Evolutionary conservation across 2,329 filamentous ascomycete genomes (phyloP).

Genomic region (Pseudogymnoascus destructans): DNA sequence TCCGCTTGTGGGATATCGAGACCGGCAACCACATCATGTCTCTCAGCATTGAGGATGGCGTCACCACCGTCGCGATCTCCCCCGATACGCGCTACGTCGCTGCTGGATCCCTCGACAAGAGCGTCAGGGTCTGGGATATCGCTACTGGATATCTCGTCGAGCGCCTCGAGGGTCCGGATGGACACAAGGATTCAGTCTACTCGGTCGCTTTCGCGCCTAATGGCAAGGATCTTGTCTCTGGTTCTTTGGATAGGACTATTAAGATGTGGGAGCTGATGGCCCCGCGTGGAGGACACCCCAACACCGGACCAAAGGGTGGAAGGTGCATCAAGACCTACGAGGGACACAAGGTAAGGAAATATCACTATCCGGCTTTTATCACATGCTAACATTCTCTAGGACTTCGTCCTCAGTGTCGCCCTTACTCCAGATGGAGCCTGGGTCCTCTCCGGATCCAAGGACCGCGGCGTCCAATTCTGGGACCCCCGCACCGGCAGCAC

Average conservation of each 20-base stretch:
- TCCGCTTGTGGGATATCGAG: constrained; percentile 92
- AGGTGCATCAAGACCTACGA: constrained; percentile 96
- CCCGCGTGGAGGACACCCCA: constrained; percentile 51
- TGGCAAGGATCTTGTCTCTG: constrained; percentile 84
- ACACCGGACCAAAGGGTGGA: constrained; percentile 63
- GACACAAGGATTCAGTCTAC: constrained; percentile 95
- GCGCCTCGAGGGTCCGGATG: constrained; percentile 80
- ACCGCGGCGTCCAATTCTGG: constrained; percentile 97
- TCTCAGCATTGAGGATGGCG: constrained; percentile 87
- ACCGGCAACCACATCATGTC: constrained; percentile 69
- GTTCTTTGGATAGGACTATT: constrained; percentile 94
- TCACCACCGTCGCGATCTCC: constrained; percentile 94
- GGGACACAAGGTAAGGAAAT: constrained; percentile 66
- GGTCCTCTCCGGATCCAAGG: constrained; percentile 96
- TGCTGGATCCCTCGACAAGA: constrained; percentile 92
- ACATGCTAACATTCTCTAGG: constrained; percentile 36
- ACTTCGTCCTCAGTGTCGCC: constrained; percentile 93
- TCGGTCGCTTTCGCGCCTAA: constrained; percentile 92
- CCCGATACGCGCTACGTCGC: constrained; percentile 90
- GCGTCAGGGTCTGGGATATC: constrained; percentile 93
- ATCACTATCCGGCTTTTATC: background rate
- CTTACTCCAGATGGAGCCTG: constrained; percentile 87
- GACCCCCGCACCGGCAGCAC: constrained; percentile 86
- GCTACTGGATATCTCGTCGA: constrained; percentile 75
- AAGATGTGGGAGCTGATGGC: constrained; percentile 95